Percentiles rank a stretch among this genome's conserved stretches.
phyloP scores from a whole-genome alignment of 495 filamentous ascomycete species.

The Trichoderma virens region DNA sequence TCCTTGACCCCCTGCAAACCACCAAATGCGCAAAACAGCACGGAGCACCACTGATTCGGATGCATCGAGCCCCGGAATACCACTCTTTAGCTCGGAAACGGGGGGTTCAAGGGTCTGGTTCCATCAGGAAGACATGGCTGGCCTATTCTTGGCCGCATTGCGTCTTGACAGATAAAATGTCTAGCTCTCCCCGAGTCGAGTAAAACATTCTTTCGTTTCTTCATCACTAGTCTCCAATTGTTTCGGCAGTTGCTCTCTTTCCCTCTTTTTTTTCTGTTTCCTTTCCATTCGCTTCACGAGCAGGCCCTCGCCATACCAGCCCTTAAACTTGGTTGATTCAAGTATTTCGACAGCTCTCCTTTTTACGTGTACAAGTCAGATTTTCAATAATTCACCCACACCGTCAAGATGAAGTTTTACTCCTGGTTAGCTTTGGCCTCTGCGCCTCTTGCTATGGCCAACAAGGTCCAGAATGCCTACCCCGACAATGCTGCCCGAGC shows the following conservation, averaged over 20 bases:
- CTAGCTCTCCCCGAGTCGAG: not conserved
- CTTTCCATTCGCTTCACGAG: conserved; percentile 40
- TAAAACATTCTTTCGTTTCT: conserved; percentile 24
- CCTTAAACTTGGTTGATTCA: conserved; percentile 17
- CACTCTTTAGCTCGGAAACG: not conserved
- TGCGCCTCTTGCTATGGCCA: conserved; percentile 43
- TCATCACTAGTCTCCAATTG: conserved; percentile 7
- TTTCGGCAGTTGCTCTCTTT: conserved; percentile 9
- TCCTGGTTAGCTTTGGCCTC: conserved; percentile 37
- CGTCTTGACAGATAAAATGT: not conserved
- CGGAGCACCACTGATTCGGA: conserved; percentile 11
- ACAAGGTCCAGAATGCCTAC: conserved; percentile 39
- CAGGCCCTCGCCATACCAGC: conserved; percentile 43
- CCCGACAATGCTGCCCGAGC: conserved; percentile 13
- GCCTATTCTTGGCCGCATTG: not conserved
- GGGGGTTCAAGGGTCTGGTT: not conserved
- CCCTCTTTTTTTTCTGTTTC: conserved; percentile 21
- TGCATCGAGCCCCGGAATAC: not conserved
- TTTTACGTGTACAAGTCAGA: conserved; percentile 14
- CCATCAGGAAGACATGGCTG: not conserved
- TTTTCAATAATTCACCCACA: conserved; percentile 13
- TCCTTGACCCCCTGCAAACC: conserved; percentile 26
- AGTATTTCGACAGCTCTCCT: conserved; percentile 15
- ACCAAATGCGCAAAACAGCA: conserved; percentile 21
- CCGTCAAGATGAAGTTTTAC: conserved; percentile 46